A percentile compares a stretch with the other conserved stretches of the same genome.
Conservation (phyloP, 352 stramenopile genomes). For the Globisporangium solare region DNA sequence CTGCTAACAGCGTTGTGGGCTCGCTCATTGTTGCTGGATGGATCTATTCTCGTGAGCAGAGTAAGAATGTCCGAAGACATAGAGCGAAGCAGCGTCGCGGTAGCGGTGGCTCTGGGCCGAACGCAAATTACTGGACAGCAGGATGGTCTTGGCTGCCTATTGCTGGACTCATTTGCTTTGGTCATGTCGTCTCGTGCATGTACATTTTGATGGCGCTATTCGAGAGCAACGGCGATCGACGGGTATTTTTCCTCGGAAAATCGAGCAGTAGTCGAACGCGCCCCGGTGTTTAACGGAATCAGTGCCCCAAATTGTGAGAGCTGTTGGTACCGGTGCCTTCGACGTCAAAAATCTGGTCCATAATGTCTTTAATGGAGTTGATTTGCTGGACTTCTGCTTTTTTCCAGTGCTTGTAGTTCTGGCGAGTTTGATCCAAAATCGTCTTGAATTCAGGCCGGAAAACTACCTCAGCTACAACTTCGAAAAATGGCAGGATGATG, state of each 20-base stretch:
- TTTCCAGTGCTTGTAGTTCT: constrained; percentile 84
- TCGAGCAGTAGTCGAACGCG: constrained; percentile 16
- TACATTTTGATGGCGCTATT: constrained; percentile 73
- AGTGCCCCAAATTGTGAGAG: constrained; percentile 4
- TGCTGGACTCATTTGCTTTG: constrained; percentile 31
- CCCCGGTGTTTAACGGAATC: constrained; percentile 15
- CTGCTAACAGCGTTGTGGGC: constrained; percentile 47
- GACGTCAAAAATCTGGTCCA: constrained; percentile 67
- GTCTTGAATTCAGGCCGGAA: constrained; percentile 75
- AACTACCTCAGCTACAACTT: constrained; percentile 71
- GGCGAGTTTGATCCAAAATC: constrained; percentile 74
- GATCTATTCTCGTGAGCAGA: constrained; percentile 50
- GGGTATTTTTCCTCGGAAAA: constrained; percentile 65
- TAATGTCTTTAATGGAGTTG: constrained; percentile 83
- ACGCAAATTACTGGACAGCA: neutral
- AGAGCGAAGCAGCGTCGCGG: neutral
- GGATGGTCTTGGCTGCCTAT: constrained; percentile 15
- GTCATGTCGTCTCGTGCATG: constrained; percentile 51
- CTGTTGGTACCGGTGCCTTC: constrained; percentile 17
- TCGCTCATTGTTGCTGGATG: constrained; percentile 38
- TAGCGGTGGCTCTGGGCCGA: neutral
- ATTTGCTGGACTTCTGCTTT: constrained; percentile 74
- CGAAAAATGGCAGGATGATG: constrained; percentile 80
- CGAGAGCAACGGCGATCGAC: constrained; percentile 58
- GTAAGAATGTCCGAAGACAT: neutral